Evolutionary conservation across 1,284 basidiomycete genomes (phyloP), one percentile per base, ranked within the genome.

Genomic region (Ustilago trichophora): DNA sequence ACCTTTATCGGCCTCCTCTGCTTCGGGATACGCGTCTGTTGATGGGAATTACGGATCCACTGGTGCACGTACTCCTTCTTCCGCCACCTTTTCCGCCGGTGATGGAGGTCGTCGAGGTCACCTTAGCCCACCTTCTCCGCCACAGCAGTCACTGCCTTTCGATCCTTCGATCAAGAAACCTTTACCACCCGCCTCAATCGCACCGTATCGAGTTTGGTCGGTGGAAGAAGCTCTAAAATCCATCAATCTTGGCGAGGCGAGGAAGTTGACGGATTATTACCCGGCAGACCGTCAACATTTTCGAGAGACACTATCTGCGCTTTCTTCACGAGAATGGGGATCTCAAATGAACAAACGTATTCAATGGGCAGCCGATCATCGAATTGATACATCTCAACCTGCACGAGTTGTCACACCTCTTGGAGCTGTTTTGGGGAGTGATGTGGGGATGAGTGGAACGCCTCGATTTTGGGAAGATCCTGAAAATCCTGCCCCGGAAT

Each of bases 151-250:
- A n/a, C n/a, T 24, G 5, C 27, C 16, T 25, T 25, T 32, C 32
- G 13, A 26, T 9, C 15, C 21, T 10, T 12, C 26, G 19, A 11
- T 19, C n/a, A 8, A n/a, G n/a, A n/a, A n/a, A n/a, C n/a, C n/a
- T n/a, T n/a, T n/a, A n/a, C n/a, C 7, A 29, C 22, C 19, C 24
- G 21, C 5, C 13, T 6, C 15, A 22, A 13, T 54, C 4, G 44
- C 55, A 6, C 55, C 55, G 4, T 58, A 51, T n/a, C 55, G 55
- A 9, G 8, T 46, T 13, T 58, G 55, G 55, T 36, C 31, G 0
- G 26, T 26, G 10, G 11, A 22, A 10, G 1, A 22, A 2, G 35
- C 56, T 0, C 29, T 59, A 2, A 43, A 37, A 0, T 16, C 6
- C 21, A 42, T 59, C 38, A 52, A 52, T 32, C 44, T 59, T 12